phyloP scores from a whole-genome alignment of 805 yeast species.

The Phaffomyces thermotolerans region DNA sequence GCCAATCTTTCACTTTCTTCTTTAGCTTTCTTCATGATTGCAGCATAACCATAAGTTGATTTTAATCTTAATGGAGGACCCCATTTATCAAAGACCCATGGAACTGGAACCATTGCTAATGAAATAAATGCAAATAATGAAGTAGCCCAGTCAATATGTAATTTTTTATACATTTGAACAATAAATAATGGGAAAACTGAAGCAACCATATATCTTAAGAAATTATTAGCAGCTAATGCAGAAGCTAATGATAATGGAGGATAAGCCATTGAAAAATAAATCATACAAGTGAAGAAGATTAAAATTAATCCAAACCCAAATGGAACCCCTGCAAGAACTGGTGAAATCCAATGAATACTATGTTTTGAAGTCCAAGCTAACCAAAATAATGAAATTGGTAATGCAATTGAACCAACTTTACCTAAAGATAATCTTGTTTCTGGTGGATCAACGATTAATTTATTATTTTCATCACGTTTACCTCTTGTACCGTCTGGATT shows the following conservation, averaged over 20 bases:
- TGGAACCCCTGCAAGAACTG: slow-evolving; percentile 69
- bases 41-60: slow-evolving; percentile 56
- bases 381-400: slow-evolving; percentile 73
- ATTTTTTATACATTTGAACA: slow-evolving; percentile 68
- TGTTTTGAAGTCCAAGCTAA: slow-evolving; percentile 67
- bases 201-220: slow-evolving; percentile 67
- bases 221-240: slow-evolving; percentile 84
- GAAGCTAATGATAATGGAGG: slow-evolving; percentile 77
- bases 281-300: slow-evolving; percentile 62
- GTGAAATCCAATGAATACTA: slow-evolving; percentile 68
- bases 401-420: slow-evolving; percentile 57
- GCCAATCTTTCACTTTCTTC: slow-evolving; percentile 24
- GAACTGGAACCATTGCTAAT: slow-evolving; percentile 65
- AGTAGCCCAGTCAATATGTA: slow-evolving; percentile 77
- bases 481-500: slow-evolving; percentile 60
- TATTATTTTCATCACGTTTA: slow-evolving; percentile 40
- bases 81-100: slow-evolving; percentile 56
- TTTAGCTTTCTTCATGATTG: slow-evolving; percentile 34
- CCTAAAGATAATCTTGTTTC: slow-evolving; percentile 54
- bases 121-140: slow-evolving; percentile 59
- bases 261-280: slow-evolving; percentile 62
- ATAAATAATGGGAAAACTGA: slow-evolving; percentile 82
- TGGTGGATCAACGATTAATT: slow-evolving; percentile 47
- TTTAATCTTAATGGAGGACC: slow-evolving; percentile 50
- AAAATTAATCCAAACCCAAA: slow-evolving; percentile 70